Evolutionary conservation across 1,284 basidiomycete species (phyloP), one percentile per base, ranked within the genome.

Genomic region (Fomitopsis betulina): DNA sequence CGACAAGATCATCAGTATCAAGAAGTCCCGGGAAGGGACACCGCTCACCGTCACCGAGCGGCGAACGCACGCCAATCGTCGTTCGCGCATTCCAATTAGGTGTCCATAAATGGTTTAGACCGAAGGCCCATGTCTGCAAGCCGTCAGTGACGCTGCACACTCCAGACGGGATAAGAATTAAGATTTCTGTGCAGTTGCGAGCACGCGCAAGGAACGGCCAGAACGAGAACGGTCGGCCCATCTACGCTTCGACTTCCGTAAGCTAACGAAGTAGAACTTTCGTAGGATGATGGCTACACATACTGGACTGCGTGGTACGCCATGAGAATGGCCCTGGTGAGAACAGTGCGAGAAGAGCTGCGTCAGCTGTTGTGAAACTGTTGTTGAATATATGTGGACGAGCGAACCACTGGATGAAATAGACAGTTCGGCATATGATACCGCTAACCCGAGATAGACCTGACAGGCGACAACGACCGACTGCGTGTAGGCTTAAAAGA

Each of bases 41-140:
- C 53, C 27, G 37, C 39, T 40, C 40, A 45, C 32, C 38, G 40
- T 55, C 40, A 21, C 38, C 53, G 40, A 33, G 40, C 53, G 13
- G 25, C 53, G 40, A 33, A 30, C 53, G 53, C 53, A 6, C 35
- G 17, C 54, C 54, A 56, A 56, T 56, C 27, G 54, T 15, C 30
- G 30, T 35, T 32, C 54, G 54, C 54, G 54, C 27, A 56, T 56
- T 56, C 54, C 43, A 56, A 23, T 30, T 47, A 30, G 25, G 23
- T 47, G 8, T 5, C 45, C 45, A 47, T 23, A 47, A 47, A n/a
- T 2, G 25, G 45, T 15, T 23, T 47, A 47, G 45, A 15, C 21
- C 45, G 25, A 17, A 21, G 30, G 25, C 21, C 45, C 25, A 47
- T 25, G 45, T 30, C 45, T 13, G 25, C 45, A 27, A 47, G 21